Base-by-base conservation (phyloP, 768 basidiomycete genomes). In the Fomitopsis pulvina region DNA sequence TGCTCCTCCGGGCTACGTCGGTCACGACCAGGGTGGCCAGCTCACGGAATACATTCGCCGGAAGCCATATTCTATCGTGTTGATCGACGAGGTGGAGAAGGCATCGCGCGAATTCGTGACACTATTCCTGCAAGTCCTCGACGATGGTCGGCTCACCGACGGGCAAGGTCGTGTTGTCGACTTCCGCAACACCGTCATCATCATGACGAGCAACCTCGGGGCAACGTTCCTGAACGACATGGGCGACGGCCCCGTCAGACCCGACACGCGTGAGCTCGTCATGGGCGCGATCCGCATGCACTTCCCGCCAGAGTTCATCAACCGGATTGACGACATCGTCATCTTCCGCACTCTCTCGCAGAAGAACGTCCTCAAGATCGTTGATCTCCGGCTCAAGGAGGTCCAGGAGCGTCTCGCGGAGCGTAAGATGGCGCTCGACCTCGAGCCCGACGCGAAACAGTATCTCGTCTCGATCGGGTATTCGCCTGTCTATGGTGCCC, bases 191-290 rank as follows among this genome's bases (percentile, higher is more conserved):
- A 90, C 91, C 1, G 88, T 95, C 61, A 91, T 95, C 64, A 87
- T 93, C 67, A 87, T 95, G 82, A 95, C 93, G 3, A 92, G 89
- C 43, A 97, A 97, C 63, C 75, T 95, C 18, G 93, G 90, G 39
- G 86, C 88, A 4, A 72, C 74, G 20, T 87, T 77, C 67, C 73
- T 91, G 41, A 80, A 86, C 49, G 89, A 90, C 43, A 77, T 85
- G 72, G 76, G 75, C 2, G 80, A 84, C 52, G 89, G 89, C 3
- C 72, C 79, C 0, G 80, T 95, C 45, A 79, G 70, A 18, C 62
- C 76, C 0, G 67, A 75, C 44, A 85, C 86, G 4, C 76, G 72
- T 52, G 63, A 75, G 28, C 66, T 86, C 44, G 92, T 97, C 41
- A 82, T 90, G 78, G 74, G 76, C 50, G 78, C 90, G 6, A 89